Percentiles rank a stretch among this genome's conserved stretches.
phyloP scores from a whole-genome alignment of 73 alveolate species.

The Effrenium voratum region DNA sequence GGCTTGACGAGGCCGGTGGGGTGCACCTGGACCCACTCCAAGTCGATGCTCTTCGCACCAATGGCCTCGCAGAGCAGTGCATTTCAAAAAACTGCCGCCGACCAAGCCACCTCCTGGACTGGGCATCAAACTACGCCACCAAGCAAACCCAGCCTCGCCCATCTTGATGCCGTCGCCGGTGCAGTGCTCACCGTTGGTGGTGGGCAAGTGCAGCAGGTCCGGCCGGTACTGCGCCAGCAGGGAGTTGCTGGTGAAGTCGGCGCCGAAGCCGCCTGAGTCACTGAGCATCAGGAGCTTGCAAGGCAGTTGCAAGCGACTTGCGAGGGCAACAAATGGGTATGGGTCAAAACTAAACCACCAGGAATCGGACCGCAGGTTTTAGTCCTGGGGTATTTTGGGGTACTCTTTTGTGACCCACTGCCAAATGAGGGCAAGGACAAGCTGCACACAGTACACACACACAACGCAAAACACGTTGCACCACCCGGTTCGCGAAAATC shows the following conservation, averaged over 20 bases:
- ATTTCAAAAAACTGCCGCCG: background rate
- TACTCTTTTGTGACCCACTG: too few relatives aligned
- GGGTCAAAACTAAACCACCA: too few relatives aligned
- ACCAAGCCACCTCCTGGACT: background rate
- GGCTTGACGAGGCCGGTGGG: conserved; percentile 95
- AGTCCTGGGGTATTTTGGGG: too few relatives aligned
- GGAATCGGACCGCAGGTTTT: too few relatives aligned
- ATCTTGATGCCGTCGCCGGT: conserved; percentile 96
- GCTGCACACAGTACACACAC: too few relatives aligned
- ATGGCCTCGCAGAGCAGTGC: conserved; percentile 46
- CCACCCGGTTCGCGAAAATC: too few relatives aligned
- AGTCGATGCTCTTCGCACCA: conserved; percentile 83
- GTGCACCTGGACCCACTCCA: conserved; percentile 91
- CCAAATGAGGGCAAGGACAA: too few relatives aligned
- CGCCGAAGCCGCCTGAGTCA: too few relatives aligned
- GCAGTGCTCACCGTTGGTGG: conserved; percentile 95
- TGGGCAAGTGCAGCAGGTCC: conserved; percentile 95
- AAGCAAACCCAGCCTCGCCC: conserved; percentile 79
- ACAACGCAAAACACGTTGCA: too few relatives aligned
- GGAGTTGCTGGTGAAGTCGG: conserved; percentile 95
- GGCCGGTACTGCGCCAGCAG: conserved; percentile 95
- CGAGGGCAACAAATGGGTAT: too few relatives aligned
- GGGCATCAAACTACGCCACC: background rate
- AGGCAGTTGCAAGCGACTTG: too few relatives aligned
- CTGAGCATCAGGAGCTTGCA: too few relatives aligned